A percentile compares a stretch with the other conserved stretches of the same genome.
Evolutionary conservation across 352 stramenopile species (phyloP).

Genomic region (Globisporangium barbulae): DNA sequence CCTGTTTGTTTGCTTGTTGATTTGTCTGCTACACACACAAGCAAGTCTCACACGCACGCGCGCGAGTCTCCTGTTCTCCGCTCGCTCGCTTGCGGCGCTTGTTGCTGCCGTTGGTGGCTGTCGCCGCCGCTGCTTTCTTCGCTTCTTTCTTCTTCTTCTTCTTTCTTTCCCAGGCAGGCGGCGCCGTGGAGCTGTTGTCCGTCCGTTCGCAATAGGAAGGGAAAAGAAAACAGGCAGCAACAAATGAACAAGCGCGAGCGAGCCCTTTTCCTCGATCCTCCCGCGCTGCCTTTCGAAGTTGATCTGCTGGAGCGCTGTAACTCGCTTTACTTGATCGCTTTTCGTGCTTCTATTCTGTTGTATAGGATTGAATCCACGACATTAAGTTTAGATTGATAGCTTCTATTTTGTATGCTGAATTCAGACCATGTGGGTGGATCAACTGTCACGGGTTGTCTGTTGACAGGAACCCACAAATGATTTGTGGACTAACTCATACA

Average conservation of each 20-base stretch:
- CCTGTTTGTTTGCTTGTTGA: slow-evolving; percentile 5
- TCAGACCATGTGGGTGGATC: too few relatives aligned
- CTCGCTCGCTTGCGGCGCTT: background rate
- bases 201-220: slow-evolving; percentile 4
- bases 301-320: background rate
- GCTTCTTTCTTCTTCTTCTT: slow-evolving; percentile 10
- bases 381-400: too few relatives aligned
- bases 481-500: too few relatives aligned
- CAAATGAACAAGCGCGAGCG: background rate
- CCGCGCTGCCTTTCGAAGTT: background rate
- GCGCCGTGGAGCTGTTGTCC: background rate
- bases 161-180: slow-evolving; percentile 5
- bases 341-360: too few relatives aligned
- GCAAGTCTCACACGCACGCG: background rate
- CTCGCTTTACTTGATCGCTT: too few relatives aligned
- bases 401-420: too few relatives aligned
- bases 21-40: background rate
- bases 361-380: too few relatives aligned
- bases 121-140: slow-evolving; percentile 5
- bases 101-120: background rate
- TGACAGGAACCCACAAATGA: too few relatives aligned
- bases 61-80: background rate
- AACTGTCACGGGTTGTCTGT: too few relatives aligned
- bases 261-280: background rate
- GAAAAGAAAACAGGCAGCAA: background rate